Base-by-base conservation (phyloP, 805 yeast genomes). In the Cyberlindnera maritima region DNA sequence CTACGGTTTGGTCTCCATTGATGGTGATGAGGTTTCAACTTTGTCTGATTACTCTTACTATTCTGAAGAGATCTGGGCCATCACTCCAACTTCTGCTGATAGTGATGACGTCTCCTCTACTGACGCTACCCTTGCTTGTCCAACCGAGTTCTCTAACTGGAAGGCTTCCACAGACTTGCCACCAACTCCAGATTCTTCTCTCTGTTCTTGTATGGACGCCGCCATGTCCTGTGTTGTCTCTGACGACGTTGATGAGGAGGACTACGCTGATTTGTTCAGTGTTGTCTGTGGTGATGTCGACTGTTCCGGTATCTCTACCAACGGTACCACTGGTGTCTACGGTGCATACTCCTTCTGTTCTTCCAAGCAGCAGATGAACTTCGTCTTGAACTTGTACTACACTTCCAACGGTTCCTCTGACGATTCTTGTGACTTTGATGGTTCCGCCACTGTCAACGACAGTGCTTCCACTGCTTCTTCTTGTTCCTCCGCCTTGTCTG, bases 311-410 rank as follows among this genome's bases (percentile, higher is more conserved):
- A 83, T 86, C 54, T 62, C 65, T 42, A 76, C 74, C 36, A 75
- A 85, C 64, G 91, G 88, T 70, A 66, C 76, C 41, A 64, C 71
- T 19, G 94, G 92, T 63, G 58, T 61, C 7, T 86, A 86, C 64
- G 94, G 94, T 66, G 74, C 83, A 25, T 80, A 74, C 69, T 85
- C 92, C 15, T 83, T 76, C 81, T 86, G 94, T 66, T 70, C 79
- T 18, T 65, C 77, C 46, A 78, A 82, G 66, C 85, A 82, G 48
- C 73, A 80, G 69, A 72, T 86, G 58, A 76, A 86, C 33, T 86
- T 75, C 60, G 76, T 80, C 34, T 64, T 86, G 68, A 80, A 85
- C 74, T 63, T 72, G 55, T 85, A 85, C 76, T 85, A 83, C 68
- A 64, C 69, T 47, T 64, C 64, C 10, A 69, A 80, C 44, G 75